Conservation (phyloP, 306 rosid genomes). For the Erythrophleum fordii region DNA sequence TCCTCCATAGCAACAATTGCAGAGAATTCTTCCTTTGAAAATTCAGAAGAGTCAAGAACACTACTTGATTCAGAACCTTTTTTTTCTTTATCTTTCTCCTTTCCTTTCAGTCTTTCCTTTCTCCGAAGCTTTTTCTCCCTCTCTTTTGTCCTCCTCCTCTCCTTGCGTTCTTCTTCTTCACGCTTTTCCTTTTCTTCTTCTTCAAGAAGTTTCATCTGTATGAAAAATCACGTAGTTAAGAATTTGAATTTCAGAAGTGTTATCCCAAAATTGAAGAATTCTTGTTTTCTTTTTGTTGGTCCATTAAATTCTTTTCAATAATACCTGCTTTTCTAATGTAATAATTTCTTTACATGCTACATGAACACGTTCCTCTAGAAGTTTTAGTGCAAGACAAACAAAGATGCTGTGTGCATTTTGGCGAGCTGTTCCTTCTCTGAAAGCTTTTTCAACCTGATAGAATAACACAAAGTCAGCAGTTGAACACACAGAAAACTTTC, state of each 20-base stretch:
- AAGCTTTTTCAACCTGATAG: conserved; percentile 96
- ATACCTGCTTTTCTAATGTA: conserved; percentile 94
- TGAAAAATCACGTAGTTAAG: conserved; percentile 39
- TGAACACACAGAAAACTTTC: background rate
- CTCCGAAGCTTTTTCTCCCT: conserved; percentile 92
- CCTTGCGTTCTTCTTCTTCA: conserved; percentile 98
- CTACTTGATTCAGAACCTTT: conserved; percentile 56
- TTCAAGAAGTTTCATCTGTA: conserved; percentile 96
- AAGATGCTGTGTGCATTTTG: conserved; percentile 99
- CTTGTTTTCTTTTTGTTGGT: background rate
- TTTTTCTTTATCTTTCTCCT: conserved; percentile 79
- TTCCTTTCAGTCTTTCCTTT: conserved; percentile 94
- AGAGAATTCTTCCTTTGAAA: conserved; percentile 67
- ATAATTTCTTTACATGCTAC: conserved; percentile 98
- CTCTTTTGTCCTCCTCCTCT: conserved; percentile 89
- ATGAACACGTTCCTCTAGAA: conserved; percentile 96
- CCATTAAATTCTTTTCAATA: conserved; percentile 30
- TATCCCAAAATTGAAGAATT: conserved; percentile 30
- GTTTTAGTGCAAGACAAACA: conserved; percentile 90
- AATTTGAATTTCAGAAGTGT: conserved; percentile 41
- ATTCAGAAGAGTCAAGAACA: conserved; percentile 51
- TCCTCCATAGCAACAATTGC: conserved; percentile 63
- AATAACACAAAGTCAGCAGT: conserved; percentile 38
- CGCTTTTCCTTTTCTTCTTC: conserved; percentile 99
- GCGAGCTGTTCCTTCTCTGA: conserved; percentile 99